Evolutionary conservation across 2,329 filamentous ascomycete genomes (phyloP).

Genomic region (Calonectria pseudoreteaudii): DNA sequence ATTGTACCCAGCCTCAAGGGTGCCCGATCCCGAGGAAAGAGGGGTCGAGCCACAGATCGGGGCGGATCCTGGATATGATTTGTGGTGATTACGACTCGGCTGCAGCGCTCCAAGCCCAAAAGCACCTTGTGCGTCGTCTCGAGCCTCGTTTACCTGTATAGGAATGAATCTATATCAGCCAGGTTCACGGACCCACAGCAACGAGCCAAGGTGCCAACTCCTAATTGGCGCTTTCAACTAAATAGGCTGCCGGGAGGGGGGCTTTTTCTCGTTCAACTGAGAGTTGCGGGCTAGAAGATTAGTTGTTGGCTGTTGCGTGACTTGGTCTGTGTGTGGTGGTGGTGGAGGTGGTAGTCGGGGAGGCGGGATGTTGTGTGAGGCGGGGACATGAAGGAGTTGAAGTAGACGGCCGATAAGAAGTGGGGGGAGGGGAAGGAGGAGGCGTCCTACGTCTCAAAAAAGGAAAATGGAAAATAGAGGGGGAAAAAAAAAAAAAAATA

Average conservation of each 20-base stretch:
- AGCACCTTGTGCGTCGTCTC: background rate
- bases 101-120: background rate
- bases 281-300: background rate
- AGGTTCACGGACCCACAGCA: background rate
- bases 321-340: background rate
- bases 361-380: background rate
- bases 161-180: background rate
- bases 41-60: background rate
- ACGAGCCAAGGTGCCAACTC: background rate
- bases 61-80: background rate
- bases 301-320: background rate
- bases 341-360: background rate
- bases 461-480: background rate
- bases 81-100: background rate
- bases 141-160: background rate
- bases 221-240: background rate
- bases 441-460: background rate
- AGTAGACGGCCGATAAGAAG: background rate
- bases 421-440: background rate
- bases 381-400: background rate
- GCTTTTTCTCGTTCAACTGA: background rate
- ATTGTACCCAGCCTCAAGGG: background rate
- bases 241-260: background rate
- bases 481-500: background rate
- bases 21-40: background rate